These are phyloP conservation scores for Colletotrichum trifolii DNA, from an alignment of 2,329 filamentous ascomycete genomes.

Conservation along the genomic window DNA sequence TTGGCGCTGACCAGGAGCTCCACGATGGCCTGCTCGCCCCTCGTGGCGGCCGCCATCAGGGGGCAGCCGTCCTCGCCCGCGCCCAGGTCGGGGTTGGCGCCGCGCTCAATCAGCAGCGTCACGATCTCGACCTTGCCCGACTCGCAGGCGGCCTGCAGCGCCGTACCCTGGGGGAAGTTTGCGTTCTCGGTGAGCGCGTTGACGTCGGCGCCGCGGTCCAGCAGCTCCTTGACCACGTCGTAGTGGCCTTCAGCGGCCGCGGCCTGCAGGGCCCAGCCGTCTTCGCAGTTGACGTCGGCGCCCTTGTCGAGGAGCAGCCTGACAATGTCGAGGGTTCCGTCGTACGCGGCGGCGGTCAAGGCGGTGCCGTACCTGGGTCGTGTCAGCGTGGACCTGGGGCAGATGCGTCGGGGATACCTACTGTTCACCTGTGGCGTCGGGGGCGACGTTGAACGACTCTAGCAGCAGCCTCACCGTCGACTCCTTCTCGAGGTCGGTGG, in stretches of 20 bases:
- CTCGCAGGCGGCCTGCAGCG: constrained; percentile 53
- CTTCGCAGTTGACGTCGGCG: constrained; percentile 42
- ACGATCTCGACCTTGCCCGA: constrained; percentile 49
- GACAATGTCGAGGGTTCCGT: constrained; percentile 44
- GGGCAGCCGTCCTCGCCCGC: constrained; percentile 48
- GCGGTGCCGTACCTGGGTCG: constrained; percentile 47
- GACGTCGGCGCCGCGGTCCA: constrained; percentile 45
- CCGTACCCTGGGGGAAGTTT: constrained; percentile 44
- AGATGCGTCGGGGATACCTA: constrained; percentile 39
- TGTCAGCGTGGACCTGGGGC: constrained; percentile 15
- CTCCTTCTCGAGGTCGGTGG: constrained; percentile 52
- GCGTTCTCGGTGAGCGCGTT: constrained; percentile 27
- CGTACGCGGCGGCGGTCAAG: constrained; percentile 52
- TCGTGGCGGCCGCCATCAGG: constrained; percentile 49
- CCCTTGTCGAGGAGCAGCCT: constrained; percentile 32
- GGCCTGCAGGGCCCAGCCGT: constrained; percentile 52
- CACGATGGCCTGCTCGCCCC: constrained; percentile 49
- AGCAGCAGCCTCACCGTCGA: constrained; percentile 51
- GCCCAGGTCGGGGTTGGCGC: constrained; percentile 51
- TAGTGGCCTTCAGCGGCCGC: constrained; percentile 49
- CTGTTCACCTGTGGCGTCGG: constrained; percentile 52
- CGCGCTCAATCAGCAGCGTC: constrained; percentile 48
- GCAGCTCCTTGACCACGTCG: constrained; percentile 48
- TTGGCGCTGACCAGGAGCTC: constrained; percentile 48
- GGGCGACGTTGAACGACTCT: constrained; percentile 46